Percentiles rank a stretch among this genome's conserved stretches.
These are phyloP conservation scores for Phaeophleospora eucalypticola DNA, from an alignment of 2,329 filamentous ascomycete genomes.

Conservation along the genomic window DNA sequence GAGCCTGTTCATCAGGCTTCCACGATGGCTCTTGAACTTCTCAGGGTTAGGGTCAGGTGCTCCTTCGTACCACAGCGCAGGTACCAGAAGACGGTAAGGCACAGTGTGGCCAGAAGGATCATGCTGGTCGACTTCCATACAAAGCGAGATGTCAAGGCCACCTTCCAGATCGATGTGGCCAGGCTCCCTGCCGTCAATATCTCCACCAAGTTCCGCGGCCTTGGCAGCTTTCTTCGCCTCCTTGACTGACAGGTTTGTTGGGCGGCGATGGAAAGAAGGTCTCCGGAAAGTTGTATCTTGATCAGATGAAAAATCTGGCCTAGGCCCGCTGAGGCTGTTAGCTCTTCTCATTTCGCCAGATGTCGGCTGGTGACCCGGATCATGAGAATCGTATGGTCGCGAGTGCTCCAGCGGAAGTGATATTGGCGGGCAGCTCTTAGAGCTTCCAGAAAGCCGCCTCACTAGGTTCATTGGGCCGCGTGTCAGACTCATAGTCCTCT, in stretches of 20 bases:
- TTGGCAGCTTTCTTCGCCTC: conserved; percentile 34
- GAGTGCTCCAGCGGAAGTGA: conserved; percentile 17
- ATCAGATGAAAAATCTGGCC: not conserved
- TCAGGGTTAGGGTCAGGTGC: conserved; percentile 27
- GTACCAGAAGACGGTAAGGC: conserved; percentile 82
- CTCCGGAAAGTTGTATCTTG: conserved; percentile 15
- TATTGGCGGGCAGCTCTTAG: conserved; percentile 17
- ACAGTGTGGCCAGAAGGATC: conserved; percentile 85
- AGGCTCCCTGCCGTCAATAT: conserved; percentile 50
- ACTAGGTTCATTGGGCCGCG: conserved; percentile 39
- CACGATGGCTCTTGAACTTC: conserved; percentile 16
- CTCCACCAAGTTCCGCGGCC: conserved; percentile 53
- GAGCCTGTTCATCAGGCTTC: conserved; percentile 21
- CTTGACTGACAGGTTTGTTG: conserved; percentile 41
- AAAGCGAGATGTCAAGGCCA: conserved; percentile 80
- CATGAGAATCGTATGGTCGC: conserved; percentile 16
- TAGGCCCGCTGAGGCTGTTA: conserved; percentile 21
- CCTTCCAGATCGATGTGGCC: conserved; percentile 70
- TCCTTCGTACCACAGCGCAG: conserved; percentile 57
- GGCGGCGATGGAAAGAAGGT: conserved; percentile 43
- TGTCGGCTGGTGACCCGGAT: conserved; percentile 1
- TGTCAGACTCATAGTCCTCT: conserved; percentile 31
- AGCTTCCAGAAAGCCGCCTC: conserved; percentile 37
- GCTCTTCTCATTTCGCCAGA: conserved; percentile 16
- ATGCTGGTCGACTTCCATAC: conserved; percentile 79